phyloP scores from a whole-genome alignment of 331 rosid genomes.

The Arachis monticola region DNA sequence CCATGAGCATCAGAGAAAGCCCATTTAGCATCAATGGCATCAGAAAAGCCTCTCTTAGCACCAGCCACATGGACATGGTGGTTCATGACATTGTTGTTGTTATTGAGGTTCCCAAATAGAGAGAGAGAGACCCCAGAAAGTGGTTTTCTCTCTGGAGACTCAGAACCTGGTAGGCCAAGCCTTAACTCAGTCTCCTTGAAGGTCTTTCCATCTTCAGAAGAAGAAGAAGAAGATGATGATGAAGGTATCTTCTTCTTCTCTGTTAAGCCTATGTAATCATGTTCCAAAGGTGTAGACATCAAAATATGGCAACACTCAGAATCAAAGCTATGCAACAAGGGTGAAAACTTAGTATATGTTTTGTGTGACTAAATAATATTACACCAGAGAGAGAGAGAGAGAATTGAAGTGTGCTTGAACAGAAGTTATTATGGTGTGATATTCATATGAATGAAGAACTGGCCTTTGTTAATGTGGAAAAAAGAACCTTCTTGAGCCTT shows the following conservation, averaged over 20 bases:
- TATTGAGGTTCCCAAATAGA: conserved; percentile 68
- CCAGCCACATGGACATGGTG: conserved; percentile 51
- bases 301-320: conserved; percentile 33
- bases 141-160: conserved; percentile 73
- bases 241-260: conserved; percentile 60
- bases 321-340: conserved; percentile 12
- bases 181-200: conserved; percentile 93
- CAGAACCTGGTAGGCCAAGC: conserved; percentile 85
- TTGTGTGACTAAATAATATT: not conserved
- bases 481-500: conserved; percentile 60
- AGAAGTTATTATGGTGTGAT: conserved; percentile 20
- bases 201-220: conserved; percentile 55
- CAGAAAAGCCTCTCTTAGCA: conserved; percentile 83
- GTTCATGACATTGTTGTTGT: conserved; percentile 60
- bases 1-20: conserved; percentile 63
- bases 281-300: conserved; percentile 75
- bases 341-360: not conserved
- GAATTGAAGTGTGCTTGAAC: not conserved
- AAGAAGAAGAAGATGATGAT: conserved; percentile 54
- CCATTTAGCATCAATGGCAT: conserved; percentile 81
- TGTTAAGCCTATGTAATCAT: conserved; percentile 79
- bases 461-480: conserved; percentile 61
- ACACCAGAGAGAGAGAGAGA: conserved; percentile 3
- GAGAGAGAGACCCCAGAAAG: conserved; percentile 62
- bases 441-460: conserved; percentile 37